phyloP scores from a whole-genome alignment of 768 basidiomycete genomes.

The Rubroboletus pulcherrimus region DNA sequence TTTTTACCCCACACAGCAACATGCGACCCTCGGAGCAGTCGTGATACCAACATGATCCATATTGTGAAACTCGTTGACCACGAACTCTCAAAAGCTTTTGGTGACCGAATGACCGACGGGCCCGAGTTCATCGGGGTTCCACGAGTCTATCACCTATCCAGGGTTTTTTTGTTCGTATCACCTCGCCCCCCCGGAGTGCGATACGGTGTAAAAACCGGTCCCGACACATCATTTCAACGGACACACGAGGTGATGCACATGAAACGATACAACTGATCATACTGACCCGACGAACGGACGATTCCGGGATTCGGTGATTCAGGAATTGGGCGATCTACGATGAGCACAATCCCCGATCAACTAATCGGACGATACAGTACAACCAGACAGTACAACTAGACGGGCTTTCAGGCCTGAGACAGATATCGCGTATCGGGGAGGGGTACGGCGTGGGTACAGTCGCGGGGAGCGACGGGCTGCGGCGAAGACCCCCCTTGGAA shows the following conservation, averaged over 20 bases:
- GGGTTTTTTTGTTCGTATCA: neutral
- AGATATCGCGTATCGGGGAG: conserved; percentile 2
- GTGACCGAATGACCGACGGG: neutral
- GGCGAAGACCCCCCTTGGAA: neutral
- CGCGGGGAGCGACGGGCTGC: neutral
- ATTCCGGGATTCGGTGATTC: neutral
- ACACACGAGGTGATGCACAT: neutral
- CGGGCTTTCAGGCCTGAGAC: conserved; percentile 3
- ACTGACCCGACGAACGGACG: neutral
- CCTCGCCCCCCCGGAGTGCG: neutral
- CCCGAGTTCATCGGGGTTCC: neutral
- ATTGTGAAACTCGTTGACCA: neutral
- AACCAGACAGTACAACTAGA: neutral
- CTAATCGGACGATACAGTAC: neutral
- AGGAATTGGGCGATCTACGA: neutral
- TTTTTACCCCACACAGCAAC: neutral
- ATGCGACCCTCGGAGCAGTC: too few species aligned
- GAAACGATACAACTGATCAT: neutral
- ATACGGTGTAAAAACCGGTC: neutral
- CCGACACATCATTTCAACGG: neutral
- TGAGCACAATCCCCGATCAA: conserved; percentile 4
- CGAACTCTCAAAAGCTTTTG: too few species aligned
- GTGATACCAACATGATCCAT: neutral
- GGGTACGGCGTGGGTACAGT: neutral
- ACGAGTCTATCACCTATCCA: neutral